These are phyloP conservation scores for Colletotrichum spinosum DNA, from an alignment of 2,329 filamentous ascomycete species.

Conservation along the genomic window DNA sequence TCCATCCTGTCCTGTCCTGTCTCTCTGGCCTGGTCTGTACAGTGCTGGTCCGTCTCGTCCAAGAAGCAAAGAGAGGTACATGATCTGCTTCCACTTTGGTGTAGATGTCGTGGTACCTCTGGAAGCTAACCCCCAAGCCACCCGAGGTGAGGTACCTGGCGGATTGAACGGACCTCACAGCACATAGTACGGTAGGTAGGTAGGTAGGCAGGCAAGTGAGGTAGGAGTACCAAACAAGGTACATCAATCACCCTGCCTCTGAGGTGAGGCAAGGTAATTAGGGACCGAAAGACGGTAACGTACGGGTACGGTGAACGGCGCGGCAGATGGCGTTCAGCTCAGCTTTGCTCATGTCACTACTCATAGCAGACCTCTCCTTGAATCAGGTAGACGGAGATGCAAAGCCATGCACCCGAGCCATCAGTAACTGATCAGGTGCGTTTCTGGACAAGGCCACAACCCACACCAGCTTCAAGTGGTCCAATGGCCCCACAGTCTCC, in stretches of 20 bases:
- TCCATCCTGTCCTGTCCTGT: too few species aligned
- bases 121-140: too few species aligned
- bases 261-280: neutral
- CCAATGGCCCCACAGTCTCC: conserved; percentile 36
- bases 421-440: conserved; percentile 34
- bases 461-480: conserved; percentile 37
- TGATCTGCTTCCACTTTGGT: neutral
- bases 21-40: too few species aligned
- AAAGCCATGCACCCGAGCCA: neutral
- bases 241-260: too few species aligned
- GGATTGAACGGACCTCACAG: too few species aligned
- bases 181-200: too few species aligned
- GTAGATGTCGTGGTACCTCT: too few species aligned
- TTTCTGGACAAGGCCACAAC: conserved; percentile 36
- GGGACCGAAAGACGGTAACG: neutral
- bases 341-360: conserved; percentile 27
- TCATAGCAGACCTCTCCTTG: too few species aligned
- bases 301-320: conserved; percentile 4
- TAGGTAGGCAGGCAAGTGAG: too few species aligned
- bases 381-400: too few species aligned
- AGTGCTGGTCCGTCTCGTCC: neutral
- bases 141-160: too few species aligned
- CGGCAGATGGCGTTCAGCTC: conserved; percentile 19
- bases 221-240: too few species aligned
- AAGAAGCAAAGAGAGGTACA: conserved; percentile 12